A percentile compares a stretch with the other conserved stretches of the same genome.
phyloP scores from a whole-genome alignment of 768 basidiomycete species.

The Trametopsis cervina region DNA sequence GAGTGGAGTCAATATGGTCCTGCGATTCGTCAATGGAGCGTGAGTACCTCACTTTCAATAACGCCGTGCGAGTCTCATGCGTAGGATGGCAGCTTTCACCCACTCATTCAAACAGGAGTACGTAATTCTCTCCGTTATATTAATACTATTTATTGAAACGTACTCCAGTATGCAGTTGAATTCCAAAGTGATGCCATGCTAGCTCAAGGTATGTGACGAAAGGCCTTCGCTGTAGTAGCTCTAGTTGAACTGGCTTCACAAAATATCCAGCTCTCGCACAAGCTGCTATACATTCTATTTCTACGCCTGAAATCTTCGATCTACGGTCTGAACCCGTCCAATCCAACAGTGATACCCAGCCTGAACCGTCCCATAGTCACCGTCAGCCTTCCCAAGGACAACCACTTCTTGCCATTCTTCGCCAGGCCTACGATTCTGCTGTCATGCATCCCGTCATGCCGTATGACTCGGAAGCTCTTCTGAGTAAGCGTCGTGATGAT shows the following conservation, averaged over 20 bases:
- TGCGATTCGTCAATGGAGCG: constrained; percentile 30
- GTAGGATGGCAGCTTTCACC: constrained; percentile 49
- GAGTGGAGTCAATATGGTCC: constrained; percentile 26
- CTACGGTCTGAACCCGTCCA: constrained; percentile 5
- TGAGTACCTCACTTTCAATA: too few relatives aligned
- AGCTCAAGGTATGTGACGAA: constrained; percentile 33
- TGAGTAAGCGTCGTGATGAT: constrained; percentile 29
- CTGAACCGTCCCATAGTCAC: constrained; percentile 3
- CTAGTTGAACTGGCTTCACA: neutral
- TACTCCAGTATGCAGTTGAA: constrained; percentile 41
- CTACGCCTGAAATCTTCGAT: constrained; percentile 28
- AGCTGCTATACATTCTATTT: constrained; percentile 34
- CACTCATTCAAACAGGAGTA: constrained; percentile 53
- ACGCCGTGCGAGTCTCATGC: too few relatives aligned
- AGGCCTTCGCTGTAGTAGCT: neutral
- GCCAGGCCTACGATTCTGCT: constrained; percentile 42
- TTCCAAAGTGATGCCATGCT: constrained; percentile 44
- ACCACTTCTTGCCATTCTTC: constrained; percentile 44
- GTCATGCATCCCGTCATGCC: constrained; percentile 43
- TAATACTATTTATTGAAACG: neutral
- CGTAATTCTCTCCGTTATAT: constrained; percentile 15
- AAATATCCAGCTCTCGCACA: constrained; percentile 38
- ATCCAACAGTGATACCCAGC: neutral
- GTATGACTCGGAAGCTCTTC: constrained; percentile 40
- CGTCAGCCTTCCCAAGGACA: constrained; percentile 25